phyloP scores from a whole-genome alignment of 2,329 filamentous ascomycete genomes.

The Xylariaceae sp. region DNA sequence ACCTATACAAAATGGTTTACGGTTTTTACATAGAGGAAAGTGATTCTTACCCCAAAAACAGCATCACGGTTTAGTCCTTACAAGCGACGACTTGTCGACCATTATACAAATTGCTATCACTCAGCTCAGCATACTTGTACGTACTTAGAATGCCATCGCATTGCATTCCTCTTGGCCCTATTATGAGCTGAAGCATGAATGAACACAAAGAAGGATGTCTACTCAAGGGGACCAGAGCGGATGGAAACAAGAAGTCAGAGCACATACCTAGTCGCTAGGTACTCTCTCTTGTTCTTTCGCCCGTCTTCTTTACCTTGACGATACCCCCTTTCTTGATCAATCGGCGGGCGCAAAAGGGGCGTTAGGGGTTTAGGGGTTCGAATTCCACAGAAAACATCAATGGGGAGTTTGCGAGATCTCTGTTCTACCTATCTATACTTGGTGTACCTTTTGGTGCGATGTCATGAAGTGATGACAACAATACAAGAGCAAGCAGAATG shows the following conservation, averaged over 20 bases:
- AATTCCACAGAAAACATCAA: constrained; percentile 2
- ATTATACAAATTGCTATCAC: background rate
- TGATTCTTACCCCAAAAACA: constrained; percentile 59
- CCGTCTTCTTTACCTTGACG: constrained; percentile 5
- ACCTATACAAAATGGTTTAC: constrained; percentile 80
- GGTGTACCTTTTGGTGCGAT: background rate
- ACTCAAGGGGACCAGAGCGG: background rate
- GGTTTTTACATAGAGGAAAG: constrained; percentile 78
- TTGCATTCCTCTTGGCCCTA: background rate
- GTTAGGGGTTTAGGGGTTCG: background rate
- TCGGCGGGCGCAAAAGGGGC: constrained; percentile 11
- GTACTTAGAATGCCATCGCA: background rate
- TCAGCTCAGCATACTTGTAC: background rate
- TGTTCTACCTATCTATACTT: background rate
- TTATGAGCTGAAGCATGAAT: background rate
- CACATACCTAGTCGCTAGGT: background rate
- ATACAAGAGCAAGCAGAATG: background rate
- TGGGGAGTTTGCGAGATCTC: background rate
- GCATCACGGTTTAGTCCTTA: constrained; percentile 48
- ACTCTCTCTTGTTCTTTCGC: background rate
- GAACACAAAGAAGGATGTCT: background rate
- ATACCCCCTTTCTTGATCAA: constrained; percentile 16
- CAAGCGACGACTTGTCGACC: background rate
- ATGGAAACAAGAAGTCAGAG: background rate
- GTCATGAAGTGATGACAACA: constrained; percentile 8